These are phyloP conservation scores for Synchytrium microbalum DNA, from an alignment of 371 early-diverging fungal genomes.

Conservation along the genomic window DNA sequence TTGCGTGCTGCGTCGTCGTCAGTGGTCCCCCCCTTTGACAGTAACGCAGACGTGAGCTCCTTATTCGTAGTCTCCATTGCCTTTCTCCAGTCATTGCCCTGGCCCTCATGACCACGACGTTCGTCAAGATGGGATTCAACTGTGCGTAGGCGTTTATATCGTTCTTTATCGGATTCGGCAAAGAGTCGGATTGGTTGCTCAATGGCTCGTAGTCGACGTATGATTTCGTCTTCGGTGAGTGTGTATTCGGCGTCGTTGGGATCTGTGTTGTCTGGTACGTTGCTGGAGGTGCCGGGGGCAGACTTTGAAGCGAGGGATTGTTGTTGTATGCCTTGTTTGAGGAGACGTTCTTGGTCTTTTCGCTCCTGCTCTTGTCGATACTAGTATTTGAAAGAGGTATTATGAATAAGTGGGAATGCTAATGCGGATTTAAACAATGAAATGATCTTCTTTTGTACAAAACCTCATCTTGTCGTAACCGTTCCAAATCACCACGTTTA, in stretches of 20 bases:
- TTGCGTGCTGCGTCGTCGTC: slow-evolving; percentile 16
- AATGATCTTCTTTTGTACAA: too few species aligned
- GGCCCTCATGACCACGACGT: slow-evolving; percentile 48
- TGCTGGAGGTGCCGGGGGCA: neutral
- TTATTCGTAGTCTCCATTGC: slow-evolving; percentile 78
- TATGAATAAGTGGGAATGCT: neutral
- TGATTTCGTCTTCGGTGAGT: slow-evolving; percentile 66
- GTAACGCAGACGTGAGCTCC: slow-evolving; percentile 65
- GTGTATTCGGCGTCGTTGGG: slow-evolving; percentile 16
- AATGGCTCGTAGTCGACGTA: slow-evolving; percentile 75
- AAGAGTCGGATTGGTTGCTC: slow-evolving; percentile 90
- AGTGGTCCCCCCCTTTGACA: slow-evolving; percentile 38
- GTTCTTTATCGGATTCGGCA: slow-evolving; percentile 78
- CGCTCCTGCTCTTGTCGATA: slow-evolving; percentile 41
- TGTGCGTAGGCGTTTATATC: slow-evolving; percentile 71
- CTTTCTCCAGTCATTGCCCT: slow-evolving; percentile 83
- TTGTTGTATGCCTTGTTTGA: slow-evolving; percentile 1
- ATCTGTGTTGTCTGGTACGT: slow-evolving; percentile 8
- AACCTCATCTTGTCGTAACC: slow-evolving; percentile 51
- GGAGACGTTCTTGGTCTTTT: slow-evolving; percentile 28
- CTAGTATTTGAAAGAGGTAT: slow-evolving; percentile 26
- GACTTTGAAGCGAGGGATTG: slow-evolving; percentile 2
- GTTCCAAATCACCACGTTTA: slow-evolving; percentile 68
- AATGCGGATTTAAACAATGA: neutral
- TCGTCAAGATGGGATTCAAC: slow-evolving; percentile 77